Conservation (phyloP, 1,139 yeast species). For the Taiozyma sp. region DNA sequence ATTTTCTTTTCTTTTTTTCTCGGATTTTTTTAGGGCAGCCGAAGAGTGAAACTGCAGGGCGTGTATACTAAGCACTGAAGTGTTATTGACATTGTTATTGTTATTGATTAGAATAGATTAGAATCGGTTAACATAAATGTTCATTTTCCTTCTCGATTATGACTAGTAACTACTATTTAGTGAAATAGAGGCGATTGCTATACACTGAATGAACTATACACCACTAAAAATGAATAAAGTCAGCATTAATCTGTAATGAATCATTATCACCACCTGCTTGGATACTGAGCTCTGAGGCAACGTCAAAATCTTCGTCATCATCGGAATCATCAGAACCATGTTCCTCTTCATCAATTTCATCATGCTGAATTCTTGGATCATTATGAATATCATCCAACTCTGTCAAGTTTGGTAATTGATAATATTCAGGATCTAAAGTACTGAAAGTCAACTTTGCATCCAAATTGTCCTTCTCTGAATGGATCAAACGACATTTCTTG, state of each 20-base stretch:
- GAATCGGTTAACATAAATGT: too few relatives aligned
- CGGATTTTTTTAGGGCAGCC: neutral
- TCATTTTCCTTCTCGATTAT: too few relatives aligned
- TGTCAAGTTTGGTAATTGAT: constrained; percentile 35
- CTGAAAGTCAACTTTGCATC: constrained; percentile 22
- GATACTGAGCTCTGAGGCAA: constrained; percentile 7
- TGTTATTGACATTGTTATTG: too few relatives aligned
- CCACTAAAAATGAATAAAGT: constrained; percentile 20
- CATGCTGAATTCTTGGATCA: constrained; percentile 17
- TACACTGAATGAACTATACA: neutral
- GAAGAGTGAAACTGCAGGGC: too few relatives aligned
- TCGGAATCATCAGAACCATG: constrained; percentile 24
- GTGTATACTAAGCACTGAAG: too few relatives aligned
- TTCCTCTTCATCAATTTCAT: constrained; percentile 25
- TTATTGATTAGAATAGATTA: too few relatives aligned
- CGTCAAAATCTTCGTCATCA: constrained; percentile 32
- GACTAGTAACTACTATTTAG: too few relatives aligned
- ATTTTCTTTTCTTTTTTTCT: neutral
- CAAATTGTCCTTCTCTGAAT: constrained; percentile 30
- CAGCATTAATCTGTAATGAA: constrained; percentile 28
- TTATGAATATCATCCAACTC: constrained; percentile 11
- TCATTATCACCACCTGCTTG: constrained; percentile 8
- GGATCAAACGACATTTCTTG: constrained; percentile 42
- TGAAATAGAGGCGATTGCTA: neutral
- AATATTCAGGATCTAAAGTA: constrained; percentile 22